Conservation (phyloP, 148 eudicot genomes). For the Oxyria digyna region DNA sequence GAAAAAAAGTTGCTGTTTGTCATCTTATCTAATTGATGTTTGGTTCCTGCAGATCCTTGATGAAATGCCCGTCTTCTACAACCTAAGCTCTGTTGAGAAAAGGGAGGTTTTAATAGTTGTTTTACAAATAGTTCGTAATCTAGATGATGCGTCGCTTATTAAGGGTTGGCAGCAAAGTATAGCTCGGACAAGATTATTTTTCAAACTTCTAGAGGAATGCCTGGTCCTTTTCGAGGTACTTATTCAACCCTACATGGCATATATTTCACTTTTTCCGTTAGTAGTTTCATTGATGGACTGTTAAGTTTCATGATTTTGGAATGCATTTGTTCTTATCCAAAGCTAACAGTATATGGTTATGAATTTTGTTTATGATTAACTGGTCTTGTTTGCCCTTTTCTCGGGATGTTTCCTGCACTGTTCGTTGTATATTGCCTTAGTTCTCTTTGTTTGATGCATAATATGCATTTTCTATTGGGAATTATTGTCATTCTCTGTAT, state of each 20-base stretch:
- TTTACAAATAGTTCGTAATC: constrained; percentile 86
- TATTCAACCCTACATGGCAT: constrained; percentile 2
- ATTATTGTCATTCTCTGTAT: not conserved
- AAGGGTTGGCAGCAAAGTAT: constrained; percentile 99
- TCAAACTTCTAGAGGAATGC: constrained; percentile 94
- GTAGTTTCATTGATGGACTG: not conserved
- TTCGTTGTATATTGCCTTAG: not conserved
- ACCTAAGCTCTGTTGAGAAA: constrained; percentile 80
- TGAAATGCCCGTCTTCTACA: constrained; percentile 99
- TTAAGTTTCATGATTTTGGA: not conserved
- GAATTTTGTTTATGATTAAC: not conserved
- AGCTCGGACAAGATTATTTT: constrained; percentile 94
- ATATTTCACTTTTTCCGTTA: not conserved
- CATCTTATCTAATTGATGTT: constrained; percentile 1
- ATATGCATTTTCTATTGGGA: not conserved
- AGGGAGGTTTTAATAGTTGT: constrained; percentile 83
- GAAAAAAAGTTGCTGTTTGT: not conserved
- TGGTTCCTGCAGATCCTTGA: constrained; percentile 76
- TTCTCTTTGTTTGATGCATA: not conserved
- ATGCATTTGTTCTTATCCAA: not conserved
- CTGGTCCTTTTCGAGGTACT: constrained; percentile 78
- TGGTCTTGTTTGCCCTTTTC: not conserved
- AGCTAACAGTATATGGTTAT: not conserved
- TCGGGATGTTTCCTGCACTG: not conserved
- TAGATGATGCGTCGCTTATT: constrained; percentile 86